A percentile compares a stretch with the other conserved stretches of the same genome.
These are phyloP conservation scores for Penicillium maclennaniae DNA, from an alignment of 495 filamentous ascomycete species.

Conservation along the genomic window DNA sequence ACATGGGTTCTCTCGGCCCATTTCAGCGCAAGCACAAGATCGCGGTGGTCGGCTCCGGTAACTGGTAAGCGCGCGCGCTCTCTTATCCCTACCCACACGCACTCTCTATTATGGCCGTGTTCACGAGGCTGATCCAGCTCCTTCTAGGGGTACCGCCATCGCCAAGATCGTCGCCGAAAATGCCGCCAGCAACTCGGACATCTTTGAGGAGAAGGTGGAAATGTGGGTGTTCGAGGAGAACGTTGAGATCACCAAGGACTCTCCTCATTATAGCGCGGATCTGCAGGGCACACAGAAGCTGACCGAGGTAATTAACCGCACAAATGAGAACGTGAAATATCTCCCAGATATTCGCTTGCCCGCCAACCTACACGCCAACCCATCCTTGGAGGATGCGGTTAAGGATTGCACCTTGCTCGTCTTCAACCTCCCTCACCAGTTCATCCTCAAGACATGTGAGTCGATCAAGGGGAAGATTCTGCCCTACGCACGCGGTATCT, in stretches of 20 bases:
- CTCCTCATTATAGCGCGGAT: constrained; percentile 55
- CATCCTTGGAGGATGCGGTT: constrained; percentile 77
- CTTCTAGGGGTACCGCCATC: constrained; percentile 82
- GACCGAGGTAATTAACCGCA: constrained; percentile 81
- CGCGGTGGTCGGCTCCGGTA: constrained; percentile 89
- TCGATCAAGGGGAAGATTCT: constrained; percentile 83
- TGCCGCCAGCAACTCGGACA: constrained; percentile 63
- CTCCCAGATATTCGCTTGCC: constrained; percentile 83
- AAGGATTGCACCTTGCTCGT: constrained; percentile 79
- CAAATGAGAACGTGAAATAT: constrained; percentile 98
- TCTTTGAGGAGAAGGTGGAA: constrained; percentile 86
- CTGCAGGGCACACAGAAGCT: constrained; percentile 72
- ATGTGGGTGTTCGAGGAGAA: constrained; percentile 98
- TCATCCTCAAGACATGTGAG: constrained; percentile 82
- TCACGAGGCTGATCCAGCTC: constrained; percentile 3
- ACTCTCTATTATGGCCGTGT: background rate
- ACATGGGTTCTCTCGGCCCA: constrained; percentile 42
- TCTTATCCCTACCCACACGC: background rate
- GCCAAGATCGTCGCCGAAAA: constrained; percentile 97
- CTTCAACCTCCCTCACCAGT: constrained; percentile 98
- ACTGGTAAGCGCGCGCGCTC: constrained; percentile 61
- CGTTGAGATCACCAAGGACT: constrained; percentile 63
- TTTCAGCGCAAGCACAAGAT: constrained; percentile 82
- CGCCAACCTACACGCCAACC: constrained; percentile 81
- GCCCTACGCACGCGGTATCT: constrained; percentile 89